Percentiles rank a stretch among this genome's conserved stretches.
These are phyloP conservation scores for Grigorovia jiainica DNA, from an alignment of 805 yeast genomes.

Conservation along the genomic window DNA sequence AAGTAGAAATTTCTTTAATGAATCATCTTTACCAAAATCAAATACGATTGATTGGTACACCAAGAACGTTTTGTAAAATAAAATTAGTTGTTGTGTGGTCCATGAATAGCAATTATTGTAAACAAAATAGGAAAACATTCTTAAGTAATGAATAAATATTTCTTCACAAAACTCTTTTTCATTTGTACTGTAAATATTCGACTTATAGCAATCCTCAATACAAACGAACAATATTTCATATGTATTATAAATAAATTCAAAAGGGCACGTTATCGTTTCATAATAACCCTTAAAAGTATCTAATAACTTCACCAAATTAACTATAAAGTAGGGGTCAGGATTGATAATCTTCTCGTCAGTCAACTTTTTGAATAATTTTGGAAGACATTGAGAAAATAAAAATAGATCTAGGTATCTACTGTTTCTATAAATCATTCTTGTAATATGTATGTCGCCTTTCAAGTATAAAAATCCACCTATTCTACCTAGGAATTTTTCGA, in stretches of 20 bases:
- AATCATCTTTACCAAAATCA: neutral
- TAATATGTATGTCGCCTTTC: neutral
- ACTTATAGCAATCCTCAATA: neutral
- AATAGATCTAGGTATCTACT: neutral
- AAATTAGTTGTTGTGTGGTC: neutral
- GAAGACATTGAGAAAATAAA: neutral
- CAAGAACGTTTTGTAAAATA: neutral
- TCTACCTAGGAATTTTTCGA: neutral
- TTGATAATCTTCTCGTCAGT: neutral
- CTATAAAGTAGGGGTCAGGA: neutral
- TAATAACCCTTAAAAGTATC: conserved; percentile 1
- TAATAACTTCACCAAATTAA: neutral
- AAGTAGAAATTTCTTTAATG: neutral
- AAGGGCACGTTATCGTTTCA: neutral
- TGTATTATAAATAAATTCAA: neutral
- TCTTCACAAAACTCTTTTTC: neutral
- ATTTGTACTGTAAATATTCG: neutral
- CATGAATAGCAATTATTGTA: neutral
- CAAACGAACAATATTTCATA: conserved; percentile 1
- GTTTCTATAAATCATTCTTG: neutral
- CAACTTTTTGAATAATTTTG: neutral
- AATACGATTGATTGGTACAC: neutral
- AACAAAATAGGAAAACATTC: neutral
- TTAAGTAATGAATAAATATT: neutral
- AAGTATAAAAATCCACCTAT: neutral